These are phyloP conservation scores for Ambrosia artemisiifolia DNA, from an alignment of 129 eudicot species.

Conservation along the genomic window DNA sequence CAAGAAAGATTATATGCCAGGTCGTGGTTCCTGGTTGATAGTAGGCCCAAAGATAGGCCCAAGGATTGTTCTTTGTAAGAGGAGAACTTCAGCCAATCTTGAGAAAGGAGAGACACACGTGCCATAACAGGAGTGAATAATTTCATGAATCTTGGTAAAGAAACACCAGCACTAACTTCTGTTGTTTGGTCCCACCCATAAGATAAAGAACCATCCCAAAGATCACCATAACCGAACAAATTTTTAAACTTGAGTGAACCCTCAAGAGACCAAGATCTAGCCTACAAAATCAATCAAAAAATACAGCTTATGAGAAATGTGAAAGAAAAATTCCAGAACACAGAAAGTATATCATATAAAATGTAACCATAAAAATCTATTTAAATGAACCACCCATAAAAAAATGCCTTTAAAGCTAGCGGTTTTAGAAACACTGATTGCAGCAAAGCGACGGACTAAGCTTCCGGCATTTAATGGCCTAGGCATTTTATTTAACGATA, in stretches of 20 bases:
- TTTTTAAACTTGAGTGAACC: slow-evolving; percentile 79
- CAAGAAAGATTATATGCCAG: slow-evolving; percentile 70
- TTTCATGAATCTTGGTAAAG: slow-evolving; percentile 65
- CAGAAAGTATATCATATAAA: neutral
- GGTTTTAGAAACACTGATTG: neutral
- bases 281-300: slow-evolving; percentile 44
- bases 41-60: slow-evolving; percentile 74
- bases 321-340: neutral
- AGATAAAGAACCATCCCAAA: slow-evolving; percentile 76
- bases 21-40: slow-evolving; percentile 66
- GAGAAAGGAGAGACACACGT: slow-evolving; percentile 70
- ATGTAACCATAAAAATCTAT: neutral
- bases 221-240: slow-evolving; percentile 80
- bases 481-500: neutral
- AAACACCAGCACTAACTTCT: slow-evolving; percentile 77
- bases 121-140: slow-evolving; percentile 65
- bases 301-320: neutral
- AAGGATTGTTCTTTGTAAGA: slow-evolving; percentile 68
- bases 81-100: slow-evolving; percentile 88
- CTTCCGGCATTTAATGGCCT: neutral
- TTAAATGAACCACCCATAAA: neutral
- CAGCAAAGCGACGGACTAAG: neutral
- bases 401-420: too few relatives aligned
- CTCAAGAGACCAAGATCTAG: slow-evolving; percentile 77
- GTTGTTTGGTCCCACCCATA: slow-evolving; percentile 89